Evolutionary conservation across 2,329 filamentous ascomycete genomes (phyloP).

Genomic region (Aspergillus sp.): DNA sequence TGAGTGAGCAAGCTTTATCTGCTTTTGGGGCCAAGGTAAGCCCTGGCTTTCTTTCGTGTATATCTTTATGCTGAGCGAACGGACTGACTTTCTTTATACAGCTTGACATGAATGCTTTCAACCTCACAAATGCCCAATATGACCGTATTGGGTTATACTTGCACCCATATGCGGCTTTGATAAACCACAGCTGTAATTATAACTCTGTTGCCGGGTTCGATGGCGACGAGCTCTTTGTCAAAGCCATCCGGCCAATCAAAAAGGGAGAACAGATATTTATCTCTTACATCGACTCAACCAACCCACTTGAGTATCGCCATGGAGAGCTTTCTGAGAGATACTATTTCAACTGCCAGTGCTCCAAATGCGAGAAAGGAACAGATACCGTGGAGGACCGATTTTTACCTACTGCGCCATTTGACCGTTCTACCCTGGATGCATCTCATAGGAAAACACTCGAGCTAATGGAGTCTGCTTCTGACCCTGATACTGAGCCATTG

Average conservation of each 20-base stretch:
- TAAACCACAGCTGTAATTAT: slow-evolving; percentile 61
- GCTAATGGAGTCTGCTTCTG: slow-evolving; percentile 18
- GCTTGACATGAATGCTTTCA: slow-evolving; percentile 56
- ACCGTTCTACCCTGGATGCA: slow-evolving; percentile 9
- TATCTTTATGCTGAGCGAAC: no score
- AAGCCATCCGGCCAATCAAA: slow-evolving; percentile 49
- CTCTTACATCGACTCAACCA: slow-evolving; percentile 57
- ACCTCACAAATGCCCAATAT: slow-evolving; percentile 50
- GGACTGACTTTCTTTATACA: slow-evolving; percentile 16
- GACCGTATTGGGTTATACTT: slow-evolving; percentile 57
- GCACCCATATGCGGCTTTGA: slow-evolving; percentile 49
- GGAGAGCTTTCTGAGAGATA: slow-evolving; percentile 51
- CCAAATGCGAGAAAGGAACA: slow-evolving; percentile 39
- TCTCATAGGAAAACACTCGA: slow-evolving; percentile 17
- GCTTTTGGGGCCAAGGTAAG: slow-evolving; percentile 45
- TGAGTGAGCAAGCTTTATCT: slow-evolving; percentile 38
- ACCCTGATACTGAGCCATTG: slow-evolving; percentile 11
- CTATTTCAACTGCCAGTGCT: slow-evolving; percentile 56
- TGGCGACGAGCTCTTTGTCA: slow-evolving; percentile 45
- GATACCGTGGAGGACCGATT: slow-evolving; percentile 16
- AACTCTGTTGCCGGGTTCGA: slow-evolving; percentile 58
- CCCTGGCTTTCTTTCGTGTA: background rate
- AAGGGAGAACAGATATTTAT: slow-evolving; percentile 56
- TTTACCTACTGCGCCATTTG: slow-evolving; percentile 3
- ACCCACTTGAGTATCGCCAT: slow-evolving; percentile 47